Conservation (phyloP, 352 stramenopile genomes). For the Phytopythium helicoides region DNA sequence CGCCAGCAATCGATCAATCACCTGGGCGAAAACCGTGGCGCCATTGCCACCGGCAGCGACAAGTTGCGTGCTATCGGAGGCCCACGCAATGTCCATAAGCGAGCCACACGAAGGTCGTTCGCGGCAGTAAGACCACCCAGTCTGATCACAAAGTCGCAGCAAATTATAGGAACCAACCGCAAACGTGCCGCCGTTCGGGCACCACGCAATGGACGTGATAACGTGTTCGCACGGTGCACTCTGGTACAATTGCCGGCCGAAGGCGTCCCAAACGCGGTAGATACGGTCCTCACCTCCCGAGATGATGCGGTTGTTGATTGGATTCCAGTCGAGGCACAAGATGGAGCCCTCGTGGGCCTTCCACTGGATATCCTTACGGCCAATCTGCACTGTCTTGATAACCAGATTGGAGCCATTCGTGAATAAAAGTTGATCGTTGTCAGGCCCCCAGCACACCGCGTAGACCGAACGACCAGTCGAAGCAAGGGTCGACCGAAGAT, state of each 20-base stretch:
- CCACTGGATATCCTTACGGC: slow-evolving; percentile 87
- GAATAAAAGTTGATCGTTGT: slow-evolving; percentile 91
- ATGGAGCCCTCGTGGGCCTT: slow-evolving; percentile 91
- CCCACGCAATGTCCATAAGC: slow-evolving; percentile 88
- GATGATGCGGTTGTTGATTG: slow-evolving; percentile 90
- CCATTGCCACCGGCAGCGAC: slow-evolving; percentile 86
- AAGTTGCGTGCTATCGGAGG: slow-evolving; percentile 90
- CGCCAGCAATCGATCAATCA: slow-evolving; percentile 81
- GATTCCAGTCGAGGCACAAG: slow-evolving; percentile 92
- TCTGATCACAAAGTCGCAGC: slow-evolving; percentile 92
- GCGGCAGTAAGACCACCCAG: slow-evolving; percentile 89
- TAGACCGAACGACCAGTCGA: slow-evolving; percentile 84
- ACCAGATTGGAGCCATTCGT: slow-evolving; percentile 85
- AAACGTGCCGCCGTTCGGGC: slow-evolving; percentile 89
- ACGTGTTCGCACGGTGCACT: slow-evolving; percentile 83
- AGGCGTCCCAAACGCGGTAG: slow-evolving; percentile 92
- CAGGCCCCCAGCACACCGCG: slow-evolving; percentile 88
- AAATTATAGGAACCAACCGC: slow-evolving; percentile 92
- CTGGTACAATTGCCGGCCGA: slow-evolving; percentile 90
- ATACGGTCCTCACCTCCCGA: slow-evolving; percentile 92
- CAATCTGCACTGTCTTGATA: slow-evolving; percentile 91
- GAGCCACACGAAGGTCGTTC: slow-evolving; percentile 82
- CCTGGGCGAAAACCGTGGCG: slow-evolving; percentile 85
- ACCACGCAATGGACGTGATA: slow-evolving; percentile 91
- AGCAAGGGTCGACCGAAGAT: slow-evolving; percentile 85